Evolutionary conservation across 2,329 filamentous ascomycete genomes (phyloP), one percentile per base, ranked within the genome.

Genomic region (Chalaropsis ovoidea): DNA sequence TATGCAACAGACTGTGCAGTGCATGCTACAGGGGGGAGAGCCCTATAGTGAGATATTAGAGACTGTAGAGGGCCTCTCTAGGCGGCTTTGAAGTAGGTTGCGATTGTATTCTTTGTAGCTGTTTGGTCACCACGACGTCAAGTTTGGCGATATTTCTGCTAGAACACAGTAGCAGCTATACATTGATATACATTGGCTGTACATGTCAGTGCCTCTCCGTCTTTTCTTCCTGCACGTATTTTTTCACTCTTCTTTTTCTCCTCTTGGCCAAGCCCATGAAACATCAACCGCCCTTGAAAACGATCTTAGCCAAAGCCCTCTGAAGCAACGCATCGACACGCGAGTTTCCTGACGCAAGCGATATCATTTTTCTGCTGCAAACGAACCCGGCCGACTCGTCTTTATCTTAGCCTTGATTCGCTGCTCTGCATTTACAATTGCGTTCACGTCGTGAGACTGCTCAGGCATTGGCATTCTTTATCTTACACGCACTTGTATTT

Each of bases 271-370:
- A 35, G 54, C 27, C 54, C 17, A 58, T 58, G 54, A 58, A 58
- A 58, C 54, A 58, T 58, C 31, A 39, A n/a, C 17, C 17, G 54
- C 54, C 54, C 54, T 58, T 35, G 54, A 58, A 58, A 58, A 8
- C 54, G 15, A 17, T 39, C 54, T 58, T 31, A 39, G 54, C 54
- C 17, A 39, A 58, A 58, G 54, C 17, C 54, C 27, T 17, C 31
- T 39, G 42, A 62, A 17, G 39, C 41, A 31, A 27, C 19, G 35
- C 42, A 45, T 31, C 41, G 42, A 62, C n/a, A 45, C 42, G 19
- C 60, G 19, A n/a, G n/a, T 45, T 62, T 62, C 11, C 60, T 45
- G 60, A 62, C 60, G 60, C 60, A 62, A 62, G 60, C 60, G 60
- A 62, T 15, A 22, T 45, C 42, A 17, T 27, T 62, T 58, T 39